Conservation (phyloP, 805 yeast genomes). For the Nakazawaea ambrosiae region DNA sequence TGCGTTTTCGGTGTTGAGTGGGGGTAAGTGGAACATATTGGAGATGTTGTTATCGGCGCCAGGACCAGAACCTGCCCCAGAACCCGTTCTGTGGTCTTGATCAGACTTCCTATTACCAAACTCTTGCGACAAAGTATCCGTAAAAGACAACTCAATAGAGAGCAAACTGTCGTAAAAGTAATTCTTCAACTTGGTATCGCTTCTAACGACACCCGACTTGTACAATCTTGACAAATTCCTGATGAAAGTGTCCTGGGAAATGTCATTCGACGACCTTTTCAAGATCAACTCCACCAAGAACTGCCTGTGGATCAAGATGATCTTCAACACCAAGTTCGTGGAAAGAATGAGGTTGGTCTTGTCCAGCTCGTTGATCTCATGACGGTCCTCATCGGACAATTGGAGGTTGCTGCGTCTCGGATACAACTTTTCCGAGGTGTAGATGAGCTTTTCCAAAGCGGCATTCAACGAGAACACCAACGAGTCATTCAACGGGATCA, state of each 20-base stretch:
- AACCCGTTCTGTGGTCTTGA: not conserved
- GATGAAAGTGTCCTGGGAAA: constrained; percentile 38
- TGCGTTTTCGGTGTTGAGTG: constrained; percentile 7
- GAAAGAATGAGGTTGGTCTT: constrained; percentile 21
- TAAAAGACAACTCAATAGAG: constrained; percentile 36
- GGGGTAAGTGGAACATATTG: constrained; percentile 7
- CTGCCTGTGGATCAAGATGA: constrained; percentile 50
- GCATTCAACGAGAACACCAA: constrained; percentile 32
- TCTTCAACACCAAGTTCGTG: constrained; percentile 43
- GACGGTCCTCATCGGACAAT: not conserved
- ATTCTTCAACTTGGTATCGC: constrained; percentile 44
- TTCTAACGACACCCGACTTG: constrained; percentile 33
- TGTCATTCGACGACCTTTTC: constrained; percentile 31
- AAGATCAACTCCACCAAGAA: constrained; percentile 39
- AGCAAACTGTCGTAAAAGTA: constrained; percentile 52
- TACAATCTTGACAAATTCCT: constrained; percentile 39
- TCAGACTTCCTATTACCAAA: no score
- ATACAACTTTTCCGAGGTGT: constrained; percentile 16
- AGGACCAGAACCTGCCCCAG: not conserved
- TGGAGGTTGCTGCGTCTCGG: not conserved
- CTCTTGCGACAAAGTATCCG: constrained; percentile 22
- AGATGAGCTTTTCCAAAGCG: constrained; percentile 31
- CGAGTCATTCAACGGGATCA: constrained; percentile 26
- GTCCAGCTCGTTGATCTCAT: constrained; percentile 11
- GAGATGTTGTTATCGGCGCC: not conserved